phyloP scores from a whole-genome alignment of 352 stramenopile species.

The Aphanomyces astaci region DNA sequence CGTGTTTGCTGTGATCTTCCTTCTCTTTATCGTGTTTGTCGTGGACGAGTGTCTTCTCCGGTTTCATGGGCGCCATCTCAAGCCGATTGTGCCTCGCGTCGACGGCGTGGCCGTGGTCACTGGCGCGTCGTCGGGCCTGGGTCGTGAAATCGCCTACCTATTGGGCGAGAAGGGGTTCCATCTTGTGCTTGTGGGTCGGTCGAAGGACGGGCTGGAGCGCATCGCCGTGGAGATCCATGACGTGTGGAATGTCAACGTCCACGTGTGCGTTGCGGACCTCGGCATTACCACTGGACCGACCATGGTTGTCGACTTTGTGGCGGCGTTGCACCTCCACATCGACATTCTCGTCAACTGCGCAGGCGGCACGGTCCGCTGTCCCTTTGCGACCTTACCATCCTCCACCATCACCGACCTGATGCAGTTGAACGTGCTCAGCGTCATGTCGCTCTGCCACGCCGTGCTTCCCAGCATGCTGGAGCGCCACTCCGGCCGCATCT shows the following conservation, averaged over 20 bases:
- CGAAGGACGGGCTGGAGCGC: slow-evolving; percentile 49
- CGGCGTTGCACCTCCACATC: slow-evolving; percentile 50
- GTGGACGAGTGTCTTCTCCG: not conserved
- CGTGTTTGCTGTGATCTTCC: not conserved
- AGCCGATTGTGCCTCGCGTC: slow-evolving; percentile 89
- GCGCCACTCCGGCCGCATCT: slow-evolving; percentile 52
- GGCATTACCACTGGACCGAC: slow-evolving; percentile 41
- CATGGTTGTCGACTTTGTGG: slow-evolving; percentile 47
- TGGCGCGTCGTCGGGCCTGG: slow-evolving; percentile 62
- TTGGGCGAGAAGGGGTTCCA: slow-evolving; percentile 76
- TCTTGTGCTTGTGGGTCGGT: slow-evolving; percentile 55
- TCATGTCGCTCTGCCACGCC: slow-evolving; percentile 42
- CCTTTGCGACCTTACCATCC: slow-evolving; percentile 37
- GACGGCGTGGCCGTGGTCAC: slow-evolving; percentile 91
- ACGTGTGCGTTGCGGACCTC: slow-evolving; percentile 57
- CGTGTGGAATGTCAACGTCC: slow-evolving; percentile 47
- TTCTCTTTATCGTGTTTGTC: not conserved
- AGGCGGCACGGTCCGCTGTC: slow-evolving; percentile 33
- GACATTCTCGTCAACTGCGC: slow-evolving; percentile 85
- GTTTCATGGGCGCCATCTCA: slow-evolving; percentile 19
- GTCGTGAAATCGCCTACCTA: slow-evolving; percentile 66
- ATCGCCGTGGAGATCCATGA: slow-evolving; percentile 71
- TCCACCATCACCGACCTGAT: slow-evolving; percentile 54
- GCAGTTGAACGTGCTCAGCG: slow-evolving; percentile 53
- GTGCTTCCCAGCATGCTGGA: slow-evolving; percentile 62